Percentiles rank a stretch among this genome's conserved stretches.
Conservation (phyloP, 768 basidiomycete genomes). For the Boletus fagicola region DNA sequence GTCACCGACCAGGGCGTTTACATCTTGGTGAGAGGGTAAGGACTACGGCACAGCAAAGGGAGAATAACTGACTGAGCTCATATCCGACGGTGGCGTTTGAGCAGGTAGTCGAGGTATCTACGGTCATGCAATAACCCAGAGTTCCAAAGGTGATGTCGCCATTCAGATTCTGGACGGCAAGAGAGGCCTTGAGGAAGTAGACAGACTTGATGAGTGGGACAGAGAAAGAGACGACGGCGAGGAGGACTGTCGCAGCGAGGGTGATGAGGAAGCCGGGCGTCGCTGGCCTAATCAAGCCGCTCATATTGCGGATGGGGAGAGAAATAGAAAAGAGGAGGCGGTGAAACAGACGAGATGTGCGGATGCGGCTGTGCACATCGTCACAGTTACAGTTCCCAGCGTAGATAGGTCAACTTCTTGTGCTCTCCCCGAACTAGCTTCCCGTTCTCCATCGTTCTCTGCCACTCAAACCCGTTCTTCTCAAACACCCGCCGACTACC, state of each 20-base stretch:
- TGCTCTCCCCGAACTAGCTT: slow-evolving; percentile 38
- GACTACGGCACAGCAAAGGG: neutral
- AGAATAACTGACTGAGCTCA: slow-evolving; percentile 63
- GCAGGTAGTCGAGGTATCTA: slow-evolving; percentile 61
- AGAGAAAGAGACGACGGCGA: slow-evolving; percentile 86
- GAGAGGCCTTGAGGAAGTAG: slow-evolving; percentile 80
- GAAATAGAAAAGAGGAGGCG: neutral
- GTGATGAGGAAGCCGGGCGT: slow-evolving; percentile 89
- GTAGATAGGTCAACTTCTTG: slow-evolving; percentile 37
- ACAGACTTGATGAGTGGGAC: slow-evolving; percentile 88
- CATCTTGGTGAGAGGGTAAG: slow-evolving; percentile 49
- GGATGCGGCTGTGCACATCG: slow-evolving; percentile 22
- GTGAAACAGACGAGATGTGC: neutral
- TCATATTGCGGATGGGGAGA: slow-evolving; percentile 40
- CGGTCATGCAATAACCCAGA: slow-evolving; percentile 79
- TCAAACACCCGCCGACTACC: slow-evolving; percentile 65
- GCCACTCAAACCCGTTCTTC: slow-evolving; percentile 57
- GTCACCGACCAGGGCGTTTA: slow-evolving; percentile 77
- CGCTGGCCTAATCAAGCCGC: slow-evolving; percentile 69
- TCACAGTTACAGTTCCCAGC: slow-evolving; percentile 26
- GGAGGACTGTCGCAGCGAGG: slow-evolving; percentile 70
- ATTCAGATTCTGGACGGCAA: slow-evolving; percentile 43
- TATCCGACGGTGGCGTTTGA: slow-evolving; percentile 84
- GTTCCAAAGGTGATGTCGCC: slow-evolving; percentile 84
- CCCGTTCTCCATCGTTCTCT: slow-evolving; percentile 39